phyloP scores from a whole-genome alignment of 2,329 filamentous ascomycete species.

The Ascochyta pisi region DNA sequence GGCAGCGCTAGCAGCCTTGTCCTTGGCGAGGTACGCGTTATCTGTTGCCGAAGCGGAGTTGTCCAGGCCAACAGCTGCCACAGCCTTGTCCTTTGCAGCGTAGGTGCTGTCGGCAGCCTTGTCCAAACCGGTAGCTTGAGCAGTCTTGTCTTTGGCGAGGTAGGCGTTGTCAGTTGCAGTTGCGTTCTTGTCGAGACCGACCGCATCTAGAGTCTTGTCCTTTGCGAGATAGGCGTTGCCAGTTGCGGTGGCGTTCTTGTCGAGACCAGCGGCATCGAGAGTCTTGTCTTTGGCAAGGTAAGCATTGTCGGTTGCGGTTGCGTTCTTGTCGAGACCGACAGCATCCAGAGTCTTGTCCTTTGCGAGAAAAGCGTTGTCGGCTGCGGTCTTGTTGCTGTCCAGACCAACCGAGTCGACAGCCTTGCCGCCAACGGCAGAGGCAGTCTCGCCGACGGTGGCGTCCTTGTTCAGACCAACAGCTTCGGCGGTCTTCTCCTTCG shows the following conservation, averaged over 20 bases:
- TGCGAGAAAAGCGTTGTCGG: slow-evolving; percentile 57
- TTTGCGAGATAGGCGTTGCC: slow-evolving; percentile 38
- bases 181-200: slow-evolving; percentile 49
- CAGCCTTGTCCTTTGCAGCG: slow-evolving; percentile 28
- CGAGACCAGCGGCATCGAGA: slow-evolving; percentile 35
- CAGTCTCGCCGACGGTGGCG: slow-evolving; percentile 42
- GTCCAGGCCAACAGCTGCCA: slow-evolving; percentile 48
- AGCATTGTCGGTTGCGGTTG: slow-evolving; percentile 58
- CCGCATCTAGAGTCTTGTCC: slow-evolving; percentile 1
- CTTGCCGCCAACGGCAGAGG: slow-evolving; percentile 30
- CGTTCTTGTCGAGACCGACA: slow-evolving; percentile 67
- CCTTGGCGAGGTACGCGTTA: slow-evolving; percentile 26
- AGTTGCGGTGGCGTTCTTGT: slow-evolving; percentile 50
- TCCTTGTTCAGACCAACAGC: slow-evolving; percentile 50
- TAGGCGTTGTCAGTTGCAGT: slow-evolving; percentile 47
- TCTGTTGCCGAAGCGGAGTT: slow-evolving; percentile 48
- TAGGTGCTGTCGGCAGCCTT: slow-evolving; percentile 31
- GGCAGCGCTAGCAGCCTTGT: slow-evolving; percentile 47
- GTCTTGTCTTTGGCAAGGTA: slow-evolving; percentile 24
- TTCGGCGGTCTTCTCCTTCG: slow-evolving; percentile 45
- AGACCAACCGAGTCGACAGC: slow-evolving; percentile 49
- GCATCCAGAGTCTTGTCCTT: slow-evolving; percentile 74
- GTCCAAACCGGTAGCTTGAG: slow-evolving; percentile 33
- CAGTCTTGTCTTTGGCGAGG: slow-evolving; percentile 10
- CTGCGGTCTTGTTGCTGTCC: slow-evolving; percentile 46